phyloP scores from a whole-genome alignment of 441 rosid species.

The Eugenia klotzschiana region DNA sequence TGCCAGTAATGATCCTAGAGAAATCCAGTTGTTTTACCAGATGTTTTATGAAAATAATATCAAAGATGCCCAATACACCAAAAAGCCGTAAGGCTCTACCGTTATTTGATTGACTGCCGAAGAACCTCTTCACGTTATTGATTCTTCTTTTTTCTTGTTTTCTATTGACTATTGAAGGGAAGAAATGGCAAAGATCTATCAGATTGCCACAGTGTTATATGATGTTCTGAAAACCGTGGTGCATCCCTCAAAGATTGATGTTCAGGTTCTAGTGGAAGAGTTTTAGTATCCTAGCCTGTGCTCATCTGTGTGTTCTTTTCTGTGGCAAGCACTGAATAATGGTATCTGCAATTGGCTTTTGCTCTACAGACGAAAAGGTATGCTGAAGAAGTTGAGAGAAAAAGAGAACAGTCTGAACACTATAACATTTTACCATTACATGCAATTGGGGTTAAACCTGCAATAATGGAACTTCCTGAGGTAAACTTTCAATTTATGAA shows the following conservation, averaged over 20 bases:
- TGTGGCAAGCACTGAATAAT: slow-evolving; percentile 1
- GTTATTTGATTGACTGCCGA: background rate
- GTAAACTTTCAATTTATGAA: slow-evolving; percentile 19
- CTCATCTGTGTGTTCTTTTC: background rate
- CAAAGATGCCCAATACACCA: slow-evolving; percentile 37
- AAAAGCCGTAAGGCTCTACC: slow-evolving; percentile 56
- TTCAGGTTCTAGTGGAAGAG: slow-evolving; percentile 33
- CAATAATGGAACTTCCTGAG: slow-evolving; percentile 86
- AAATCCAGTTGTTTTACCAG: slow-evolving; percentile 59
- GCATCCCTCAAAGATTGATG: slow-evolving; percentile 33
- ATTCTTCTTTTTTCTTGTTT: background rate
- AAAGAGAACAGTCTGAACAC: slow-evolving; percentile 46
- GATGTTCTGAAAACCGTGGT: slow-evolving; percentile 68
- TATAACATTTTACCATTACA: slow-evolving; percentile 81
- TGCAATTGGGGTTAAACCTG: slow-evolving; percentile 56
- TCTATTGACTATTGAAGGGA: slow-evolving; percentile 38
- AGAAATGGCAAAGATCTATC: slow-evolving; percentile 81
- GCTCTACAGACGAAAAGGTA: slow-evolving; percentile 38
- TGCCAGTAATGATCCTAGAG: slow-evolving; percentile 52
- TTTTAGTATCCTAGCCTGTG: background rate
- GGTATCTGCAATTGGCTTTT: background rate
- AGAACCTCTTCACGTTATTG: background rate
- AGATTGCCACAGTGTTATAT: slow-evolving; percentile 68
- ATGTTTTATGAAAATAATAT: slow-evolving; percentile 46
- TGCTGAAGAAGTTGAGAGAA: slow-evolving; percentile 64